Evolutionary conservation across 306 rosid genomes (phyloP).

Genomic region (Casuarina equisetifolia): DNA sequence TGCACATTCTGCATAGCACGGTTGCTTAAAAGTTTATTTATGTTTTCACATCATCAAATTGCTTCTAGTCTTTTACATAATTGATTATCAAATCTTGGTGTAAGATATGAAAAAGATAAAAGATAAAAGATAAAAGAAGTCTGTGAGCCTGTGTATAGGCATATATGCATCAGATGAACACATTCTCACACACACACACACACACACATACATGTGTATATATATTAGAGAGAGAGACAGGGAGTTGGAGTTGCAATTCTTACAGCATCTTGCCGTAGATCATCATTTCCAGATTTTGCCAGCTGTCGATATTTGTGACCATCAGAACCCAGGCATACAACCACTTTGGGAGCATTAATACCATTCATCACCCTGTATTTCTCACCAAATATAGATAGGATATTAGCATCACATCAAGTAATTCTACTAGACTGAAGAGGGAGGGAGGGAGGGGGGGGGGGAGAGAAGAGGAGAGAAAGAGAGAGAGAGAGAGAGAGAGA

Average conservation of each 20-base stretch:
- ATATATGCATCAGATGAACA: neutral
- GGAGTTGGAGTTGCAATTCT: conserved; percentile 27
- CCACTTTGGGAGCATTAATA: conserved; percentile 93
- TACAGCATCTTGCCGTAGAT: conserved; percentile 96
- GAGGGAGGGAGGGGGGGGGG: neutral
- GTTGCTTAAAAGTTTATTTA: conserved; percentile 15
- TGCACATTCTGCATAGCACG: conserved; percentile 11
- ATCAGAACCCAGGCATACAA: conserved; percentile 92
- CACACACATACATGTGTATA: neutral
- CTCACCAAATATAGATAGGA: conserved; percentile 30
- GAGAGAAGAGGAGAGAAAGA: neutral
- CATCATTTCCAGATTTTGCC: conserved; percentile 98
- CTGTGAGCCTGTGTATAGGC: neutral
- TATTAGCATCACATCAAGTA: conserved; percentile 21
- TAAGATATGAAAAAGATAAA: conserved; percentile 9
- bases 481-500: neutral
- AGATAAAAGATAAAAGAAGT: neutral
- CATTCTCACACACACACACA: neutral
- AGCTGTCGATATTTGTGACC: conserved; percentile 79
- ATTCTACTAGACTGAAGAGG: neutral
- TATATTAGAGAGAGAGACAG: neutral
- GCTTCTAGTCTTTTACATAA: conserved; percentile 5
- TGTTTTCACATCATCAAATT: neutral
- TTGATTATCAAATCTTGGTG: conserved; percentile 11
- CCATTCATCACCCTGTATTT: conserved; percentile 87